Evolutionary conservation across 1,284 basidiomycete species (phyloP), one percentile per base, ranked within the genome.

Genomic region (Apiotrichum montevideense): DNA sequence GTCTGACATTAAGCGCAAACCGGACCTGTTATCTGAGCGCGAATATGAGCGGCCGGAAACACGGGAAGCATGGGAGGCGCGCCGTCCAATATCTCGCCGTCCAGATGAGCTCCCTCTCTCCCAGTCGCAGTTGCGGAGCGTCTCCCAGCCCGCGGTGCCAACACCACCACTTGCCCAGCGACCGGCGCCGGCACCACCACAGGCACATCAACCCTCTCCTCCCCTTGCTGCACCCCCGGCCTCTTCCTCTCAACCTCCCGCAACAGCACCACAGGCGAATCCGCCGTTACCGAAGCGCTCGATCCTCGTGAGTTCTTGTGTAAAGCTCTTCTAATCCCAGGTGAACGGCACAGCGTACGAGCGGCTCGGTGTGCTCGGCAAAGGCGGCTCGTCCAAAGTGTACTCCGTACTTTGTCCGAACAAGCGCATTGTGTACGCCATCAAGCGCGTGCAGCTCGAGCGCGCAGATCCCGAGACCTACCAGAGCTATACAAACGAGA

Each of bases 401-500:
- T 96, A 87, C 74, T 87, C 90, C 34, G 91, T 94, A 10, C 82
- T 94, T 69, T 87, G 84, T 67, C 79, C 81, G 32, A 79, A 81
- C 50, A 87, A 87, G 69, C 68, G 71, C 1, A 85, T 88, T 66
- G 81, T 95, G 43, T 90, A 83, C 67, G 93, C 93, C 10, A 82
- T 96, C 70, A 96, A 96, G 73, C 85, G 87, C 41, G 92, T 96
- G 15, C 82, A 85, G 14, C 80, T 96, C 13, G 90, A 94, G 68
- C 86, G 86, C 66, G 86, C 86, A 5, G 93, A 96, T 64, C 74
- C 82, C 1, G 90, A 94, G 62, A 90, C 90, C 10, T 87, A 93
- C 77, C 83, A 81, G 46, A 87, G 89, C n/a, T 97, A 94, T 74
- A 87, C 89, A 81, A 95, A 96, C 71, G 93, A 97, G 78, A 96